Percentiles rank a stretch among this genome's conserved stretches.
These are phyloP conservation scores for Ophiostoma populinum DNA, from an alignment of 2,329 filamentous ascomycete species.

Conservation along the genomic window DNA sequence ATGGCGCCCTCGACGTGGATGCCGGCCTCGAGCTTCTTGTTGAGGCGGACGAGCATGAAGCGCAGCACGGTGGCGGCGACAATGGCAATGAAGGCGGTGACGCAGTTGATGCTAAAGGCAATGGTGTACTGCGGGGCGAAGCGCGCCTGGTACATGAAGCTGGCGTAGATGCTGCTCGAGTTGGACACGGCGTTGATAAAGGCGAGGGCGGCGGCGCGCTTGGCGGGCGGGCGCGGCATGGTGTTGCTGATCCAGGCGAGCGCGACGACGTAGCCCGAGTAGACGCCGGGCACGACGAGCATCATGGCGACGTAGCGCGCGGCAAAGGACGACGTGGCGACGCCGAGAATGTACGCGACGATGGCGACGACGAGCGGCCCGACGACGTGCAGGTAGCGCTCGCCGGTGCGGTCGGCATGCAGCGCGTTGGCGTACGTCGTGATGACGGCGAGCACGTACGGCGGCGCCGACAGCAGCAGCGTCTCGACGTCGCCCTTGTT, in stretches of 20 bases:
- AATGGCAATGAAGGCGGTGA: constrained; percentile 46
- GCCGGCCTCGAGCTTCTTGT: constrained; percentile 51
- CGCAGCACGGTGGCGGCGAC: constrained; percentile 43
- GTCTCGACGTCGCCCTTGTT: constrained; percentile 43
- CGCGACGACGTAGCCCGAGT: constrained; percentile 48
- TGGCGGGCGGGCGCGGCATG: constrained; percentile 57
- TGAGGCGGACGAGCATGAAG: constrained; percentile 45
- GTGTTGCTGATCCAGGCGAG: constrained; percentile 63
- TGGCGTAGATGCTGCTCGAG: constrained; percentile 47
- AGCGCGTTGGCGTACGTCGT: constrained; percentile 47
- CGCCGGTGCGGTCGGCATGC: constrained; percentile 54
- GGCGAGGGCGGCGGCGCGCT: constrained; percentile 51
- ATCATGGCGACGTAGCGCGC: constrained; percentile 56
- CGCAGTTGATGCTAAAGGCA: constrained; percentile 53
- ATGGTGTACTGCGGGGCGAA: constrained; percentile 27
- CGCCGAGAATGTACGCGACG: constrained; percentile 49
- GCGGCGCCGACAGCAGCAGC: constrained; percentile 46
- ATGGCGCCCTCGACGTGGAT: constrained; percentile 38
- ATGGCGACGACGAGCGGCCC: constrained; percentile 45
- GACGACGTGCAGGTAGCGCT: constrained; percentile 52
- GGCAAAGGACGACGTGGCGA: constrained; percentile 39
- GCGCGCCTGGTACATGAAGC: constrained; percentile 28
- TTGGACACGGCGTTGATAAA: constrained; percentile 63
- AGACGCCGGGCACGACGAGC: constrained; percentile 38
- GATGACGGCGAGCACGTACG: constrained; percentile 45